Base-by-base conservation (phyloP, 768 basidiomycete genomes). In the Collybia sordida region DNA sequence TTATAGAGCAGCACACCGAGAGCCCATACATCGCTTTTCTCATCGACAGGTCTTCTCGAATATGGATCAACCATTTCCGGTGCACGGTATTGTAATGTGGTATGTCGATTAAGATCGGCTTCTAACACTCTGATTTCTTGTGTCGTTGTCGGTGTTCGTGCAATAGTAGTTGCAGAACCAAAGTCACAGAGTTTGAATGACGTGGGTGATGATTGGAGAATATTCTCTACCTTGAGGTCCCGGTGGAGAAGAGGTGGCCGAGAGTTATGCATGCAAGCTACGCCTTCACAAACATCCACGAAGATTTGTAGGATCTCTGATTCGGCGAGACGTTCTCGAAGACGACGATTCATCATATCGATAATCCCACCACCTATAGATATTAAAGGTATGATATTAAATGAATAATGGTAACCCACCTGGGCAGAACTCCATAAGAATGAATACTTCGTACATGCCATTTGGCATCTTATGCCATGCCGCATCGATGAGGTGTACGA, bases 171-270 rank as follows among this genome's bases (percentile, higher is more conserved):
- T 1, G 96, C 89, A 25, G 93, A 97, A 42, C 97, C 97, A 70
- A 99, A 99, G 66, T 99, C 97, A 66, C 97, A 99, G 6, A 99
- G 78, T 66, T 99, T 99, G 79, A 85, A 99, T 0, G 84, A 85
- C 1, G 89, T 86, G 1, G 82, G 67, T 2, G 88, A 85, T 6
- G 93, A 85, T 62, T 96, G 91, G 1, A 99, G 82, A 59, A 99
- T 98, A 68, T 99, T 99, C 67, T 99, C 97, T 27, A 99, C 95
- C 71, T 99, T 99, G 64, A 99, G 82, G 71, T 99, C 97, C 36
- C 97, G 91, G 63, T 99, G 97, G 19, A 99, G 77, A 42, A 99
- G 78, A 18, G 97, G 82, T 4, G 93, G 93, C 19, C 86, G 82
- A 42, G 93, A 82, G 55, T 90, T 88, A 66, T 99, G 97, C 97